A percentile compares a stretch with the other conserved stretches of the same genome.
Evolutionary conservation across 495 filamentous ascomycete species (phyloP).

Genomic region (Aspergillus mulundensis): DNA sequence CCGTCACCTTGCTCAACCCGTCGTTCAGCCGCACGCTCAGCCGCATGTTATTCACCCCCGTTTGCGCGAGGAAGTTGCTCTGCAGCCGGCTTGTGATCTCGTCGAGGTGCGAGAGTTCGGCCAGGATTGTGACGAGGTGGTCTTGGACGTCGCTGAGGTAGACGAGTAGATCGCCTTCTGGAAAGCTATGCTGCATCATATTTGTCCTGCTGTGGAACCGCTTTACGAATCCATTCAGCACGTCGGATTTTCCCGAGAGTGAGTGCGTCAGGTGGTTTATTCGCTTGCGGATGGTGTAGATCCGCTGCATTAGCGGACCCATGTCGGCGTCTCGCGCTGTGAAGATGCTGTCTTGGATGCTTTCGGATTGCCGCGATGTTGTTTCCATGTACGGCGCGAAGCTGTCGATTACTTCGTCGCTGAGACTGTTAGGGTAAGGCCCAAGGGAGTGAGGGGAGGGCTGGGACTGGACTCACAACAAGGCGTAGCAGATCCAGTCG

Average conservation of each 20-base stretch:
- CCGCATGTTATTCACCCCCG: slow-evolving; percentile 77
- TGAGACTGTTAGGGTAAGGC: slow-evolving; percentile 24
- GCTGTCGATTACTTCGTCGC: slow-evolving; percentile 90
- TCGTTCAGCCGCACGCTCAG: slow-evolving; percentile 70
- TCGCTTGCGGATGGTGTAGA: slow-evolving; percentile 82
- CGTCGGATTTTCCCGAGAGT: slow-evolving; percentile 87
- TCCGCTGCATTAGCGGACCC: slow-evolving; percentile 69
- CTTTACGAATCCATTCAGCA: slow-evolving; percentile 93
- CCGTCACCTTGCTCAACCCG: slow-evolving; percentile 82
- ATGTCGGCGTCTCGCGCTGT: slow-evolving; percentile 80
- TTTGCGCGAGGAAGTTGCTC: slow-evolving; percentile 87
- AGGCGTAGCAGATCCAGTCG: slow-evolving; percentile 96
- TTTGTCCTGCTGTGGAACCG: too few relatives aligned
- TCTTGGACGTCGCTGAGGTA: slow-evolving; percentile 96
- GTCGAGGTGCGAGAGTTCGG: slow-evolving; percentile 83
- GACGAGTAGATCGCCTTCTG: slow-evolving; percentile 81
- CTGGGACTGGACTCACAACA: slow-evolving; percentile 80
- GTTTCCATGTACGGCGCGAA: slow-evolving; percentile 78
- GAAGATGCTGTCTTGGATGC: slow-evolving; percentile 90
- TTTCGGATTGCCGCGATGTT: slow-evolving; percentile 75
- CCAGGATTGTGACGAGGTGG: slow-evolving; percentile 95
- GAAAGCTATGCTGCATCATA: slow-evolving; percentile 83
- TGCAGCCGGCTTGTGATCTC: slow-evolving; percentile 87
- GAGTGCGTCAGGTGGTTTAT: slow-evolving; percentile 85
- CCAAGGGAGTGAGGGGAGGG: not conserved